These are phyloP conservation scores for Lachnellula occidentalis DNA, from an alignment of 2,329 filamentous ascomycete species.

Conservation along the genomic window DNA sequence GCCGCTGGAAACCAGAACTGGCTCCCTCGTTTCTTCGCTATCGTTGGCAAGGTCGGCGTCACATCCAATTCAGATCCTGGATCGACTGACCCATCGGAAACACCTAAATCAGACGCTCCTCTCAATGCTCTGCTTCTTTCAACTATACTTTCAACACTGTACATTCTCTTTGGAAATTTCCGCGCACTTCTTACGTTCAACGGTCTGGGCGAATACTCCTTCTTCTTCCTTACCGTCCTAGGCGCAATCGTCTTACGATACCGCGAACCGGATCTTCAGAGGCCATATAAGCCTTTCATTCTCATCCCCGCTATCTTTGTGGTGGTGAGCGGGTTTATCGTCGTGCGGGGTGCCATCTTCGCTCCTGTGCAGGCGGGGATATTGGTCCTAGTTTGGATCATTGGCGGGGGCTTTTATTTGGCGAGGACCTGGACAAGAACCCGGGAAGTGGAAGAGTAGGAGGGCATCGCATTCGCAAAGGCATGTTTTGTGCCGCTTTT, in stretches of 20 bases:
- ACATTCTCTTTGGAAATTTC: conserved; percentile 57
- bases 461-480: conserved; percentile 1
- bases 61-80: neutral
- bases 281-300: conserved; percentile 51
- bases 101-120: conserved; percentile 41
- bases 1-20: conserved; percentile 49
- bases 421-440: conserved; percentile 43
- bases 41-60: conserved; percentile 40
- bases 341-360: conserved; percentile 53
- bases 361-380: conserved; percentile 49
- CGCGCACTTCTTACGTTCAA: conserved; percentile 56
- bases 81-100: conserved; percentile 3
- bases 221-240: conserved; percentile 58
- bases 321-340: conserved; percentile 54
- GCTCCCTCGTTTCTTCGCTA: conserved; percentile 42
- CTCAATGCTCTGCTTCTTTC: conserved; percentile 50
- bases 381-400: conserved; percentile 44
- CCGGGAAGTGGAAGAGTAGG: neutral
- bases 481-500: no score
- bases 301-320: conserved; percentile 48
- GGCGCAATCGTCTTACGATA: conserved; percentile 52
- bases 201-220: conserved; percentile 54
- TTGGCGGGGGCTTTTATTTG: conserved; percentile 44
- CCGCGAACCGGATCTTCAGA: conserved; percentile 47
- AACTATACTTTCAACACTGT: conserved; percentile 45